These are phyloP conservation scores for Schizothecium vesticola DNA, from an alignment of 495 filamentous ascomycete species.

Conservation along the genomic window DNA sequence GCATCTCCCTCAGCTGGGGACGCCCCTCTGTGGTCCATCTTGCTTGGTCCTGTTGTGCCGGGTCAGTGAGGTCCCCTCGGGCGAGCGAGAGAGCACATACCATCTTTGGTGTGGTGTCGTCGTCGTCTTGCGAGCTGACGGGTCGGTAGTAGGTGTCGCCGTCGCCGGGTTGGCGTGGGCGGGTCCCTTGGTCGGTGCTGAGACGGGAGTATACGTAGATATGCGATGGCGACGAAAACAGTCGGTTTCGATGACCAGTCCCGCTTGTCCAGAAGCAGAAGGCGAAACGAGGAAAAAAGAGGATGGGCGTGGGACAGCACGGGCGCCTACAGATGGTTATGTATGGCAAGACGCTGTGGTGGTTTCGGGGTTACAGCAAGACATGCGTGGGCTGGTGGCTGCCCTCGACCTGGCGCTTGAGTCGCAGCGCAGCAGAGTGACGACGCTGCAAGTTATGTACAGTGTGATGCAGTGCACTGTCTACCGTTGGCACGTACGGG, in stretches of 20 bases:
- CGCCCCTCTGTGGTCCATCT: constrained; percentile 16
- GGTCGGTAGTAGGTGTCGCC: constrained; percentile 3
- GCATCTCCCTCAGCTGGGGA: constrained; percentile 38
- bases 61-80: constrained; percentile 12
- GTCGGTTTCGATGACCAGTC: constrained; percentile 12
- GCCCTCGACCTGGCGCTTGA: constrained; percentile 9
- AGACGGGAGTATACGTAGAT: constrained; percentile 12
- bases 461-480: constrained; percentile 19
- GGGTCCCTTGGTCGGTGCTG: neutral
- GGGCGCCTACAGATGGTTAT: constrained; percentile 41
- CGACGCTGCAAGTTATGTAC: constrained; percentile 8
- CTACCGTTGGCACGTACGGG: constrained; percentile 7
- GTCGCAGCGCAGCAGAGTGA: constrained; percentile 2
- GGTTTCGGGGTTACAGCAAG: constrained; percentile 12
- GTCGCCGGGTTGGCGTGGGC: neutral
- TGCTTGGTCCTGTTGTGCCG: constrained; percentile 18
- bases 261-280: constrained; percentile 15
- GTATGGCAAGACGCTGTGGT: constrained; percentile 28
- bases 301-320: constrained; percentile 27
- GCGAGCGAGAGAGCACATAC: constrained; percentile 8
- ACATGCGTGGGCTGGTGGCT: constrained; percentile 23
- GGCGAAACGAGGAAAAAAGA: constrained; percentile 34
- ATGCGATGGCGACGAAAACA: constrained; percentile 14
- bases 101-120: constrained; percentile 16
- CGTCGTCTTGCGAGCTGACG: neutral